Conservation (phyloP, 805 yeast genomes). For the Clavispora carvajalis region DNA sequence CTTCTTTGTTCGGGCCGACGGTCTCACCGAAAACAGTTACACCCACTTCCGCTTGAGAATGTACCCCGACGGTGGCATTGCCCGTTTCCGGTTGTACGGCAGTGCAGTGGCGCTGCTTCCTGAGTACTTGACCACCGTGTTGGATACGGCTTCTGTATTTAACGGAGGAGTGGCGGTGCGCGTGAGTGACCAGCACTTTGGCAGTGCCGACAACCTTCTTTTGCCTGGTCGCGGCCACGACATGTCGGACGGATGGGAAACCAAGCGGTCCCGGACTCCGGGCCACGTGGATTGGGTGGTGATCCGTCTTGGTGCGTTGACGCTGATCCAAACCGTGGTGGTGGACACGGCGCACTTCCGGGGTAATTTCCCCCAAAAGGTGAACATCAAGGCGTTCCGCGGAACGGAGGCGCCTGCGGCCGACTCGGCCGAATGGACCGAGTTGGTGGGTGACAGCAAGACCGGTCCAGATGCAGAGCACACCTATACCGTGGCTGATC, state of each 20-base stretch:
- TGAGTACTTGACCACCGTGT: constrained; percentile 32
- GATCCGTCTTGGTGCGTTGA: constrained; percentile 65
- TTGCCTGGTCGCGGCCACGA: constrained; percentile 93
- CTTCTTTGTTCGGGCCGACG: constrained; percentile 58
- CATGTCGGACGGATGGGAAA: constrained; percentile 99
- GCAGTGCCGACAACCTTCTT: constrained; percentile 81
- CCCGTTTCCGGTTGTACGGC: constrained; percentile 88
- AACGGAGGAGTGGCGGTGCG: constrained; percentile 87
- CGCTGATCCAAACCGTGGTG: constrained; percentile 53
- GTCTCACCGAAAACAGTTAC: constrained; percentile 54
- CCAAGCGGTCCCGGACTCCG: constrained; percentile 75
- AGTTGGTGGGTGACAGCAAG: constrained; percentile 60
- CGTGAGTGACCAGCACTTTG: constrained; percentile 90
- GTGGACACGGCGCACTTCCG: constrained; percentile 92
- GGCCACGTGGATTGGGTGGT: constrained; percentile 93
- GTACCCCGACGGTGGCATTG: constrained; percentile 99
- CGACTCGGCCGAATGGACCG: constrained; percentile 52
- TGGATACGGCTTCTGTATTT: constrained; percentile 77
- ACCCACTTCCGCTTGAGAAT: constrained; percentile 80
- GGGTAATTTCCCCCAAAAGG: constrained; percentile 88
- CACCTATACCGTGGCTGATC: constrained; percentile 33
- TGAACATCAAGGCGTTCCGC: constrained; percentile 61
- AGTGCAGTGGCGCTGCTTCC: constrained; percentile 69
- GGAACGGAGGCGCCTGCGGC: constrained; percentile 30
- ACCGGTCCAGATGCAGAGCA: constrained; percentile 87